A percentile compares a stretch with the other conserved stretches of the same genome.
Evolutionary conservation across 306 rosid species (phyloP).

Genomic region (Luffa acutangula): DNA sequence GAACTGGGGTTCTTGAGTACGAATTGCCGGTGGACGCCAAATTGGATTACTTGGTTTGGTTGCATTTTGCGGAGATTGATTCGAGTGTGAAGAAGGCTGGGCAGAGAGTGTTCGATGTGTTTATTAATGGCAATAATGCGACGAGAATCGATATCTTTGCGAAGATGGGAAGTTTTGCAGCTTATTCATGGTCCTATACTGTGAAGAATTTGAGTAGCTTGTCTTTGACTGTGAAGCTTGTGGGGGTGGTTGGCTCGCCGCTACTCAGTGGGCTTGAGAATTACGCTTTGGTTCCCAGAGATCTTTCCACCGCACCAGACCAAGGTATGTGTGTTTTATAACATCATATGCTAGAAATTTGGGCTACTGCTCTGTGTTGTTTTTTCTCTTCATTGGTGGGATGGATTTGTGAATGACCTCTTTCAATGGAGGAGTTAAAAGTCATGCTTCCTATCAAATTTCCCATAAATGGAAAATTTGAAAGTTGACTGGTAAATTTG

Average conservation of each 20-base stretch:
- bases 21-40: conserved; percentile 72
- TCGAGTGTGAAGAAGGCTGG: conserved; percentile 42
- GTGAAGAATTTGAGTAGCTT: conserved; percentile 62
- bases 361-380: background rate
- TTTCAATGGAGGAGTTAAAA: background rate
- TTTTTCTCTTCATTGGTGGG: background rate
- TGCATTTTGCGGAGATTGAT: conserved; percentile 86
- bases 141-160: conserved; percentile 57
- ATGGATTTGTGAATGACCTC: background rate
- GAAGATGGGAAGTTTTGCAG: conserved; percentile 58
- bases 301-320: conserved; percentile 59
- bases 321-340: conserved; percentile 42
- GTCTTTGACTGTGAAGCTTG: conserved; percentile 48
- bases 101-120: conserved; percentile 69
- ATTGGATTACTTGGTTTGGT: conserved; percentile 77
- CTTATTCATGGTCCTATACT: conserved; percentile 60
- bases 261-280: conserved; percentile 73
- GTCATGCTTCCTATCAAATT: background rate
- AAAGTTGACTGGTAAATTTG: conserved; percentile 1
- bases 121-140: conserved; percentile 45
- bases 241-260: conserved; percentile 50
- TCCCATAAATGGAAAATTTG: background rate
- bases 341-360: background rate
- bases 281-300: conserved; percentile 81
- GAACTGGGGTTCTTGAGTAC: conserved; percentile 36